Base-by-base conservation (phyloP, 768 basidiomycete genomes). In the Phlebiopsis flavidoalba region DNA sequence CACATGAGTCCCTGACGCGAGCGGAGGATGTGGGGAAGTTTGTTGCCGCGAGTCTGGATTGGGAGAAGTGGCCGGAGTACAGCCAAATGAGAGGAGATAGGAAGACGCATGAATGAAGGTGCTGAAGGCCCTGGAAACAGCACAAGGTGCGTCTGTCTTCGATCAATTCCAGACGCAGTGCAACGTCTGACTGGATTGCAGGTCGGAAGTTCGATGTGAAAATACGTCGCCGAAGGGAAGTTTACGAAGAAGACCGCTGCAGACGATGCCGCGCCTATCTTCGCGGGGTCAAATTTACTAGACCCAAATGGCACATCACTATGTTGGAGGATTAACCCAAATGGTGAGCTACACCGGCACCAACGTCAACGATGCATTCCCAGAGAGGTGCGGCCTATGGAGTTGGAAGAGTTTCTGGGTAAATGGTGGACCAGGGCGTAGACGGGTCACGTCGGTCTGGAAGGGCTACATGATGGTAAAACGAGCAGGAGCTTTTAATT, bases 41-140 rank as follows among this genome's bases (percentile, higher is more conserved):
- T 36, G 58, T 59, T 10, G 58, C 48, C 8, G 59, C 59, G 52
- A 60, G 59, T 31, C 43, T 60, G 17, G 59, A 54, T 12, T 17
- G 53, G 36, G 31, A 17, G 22, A 24, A 33, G 5, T 60, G 59
- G 59, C 59, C 53, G 8, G 53, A 53, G 35, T 26, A 45, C 6
- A 60, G 59, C 51, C 26, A 40, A 26, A 60, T 53, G 59, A 10
- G 19, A 2, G 59, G 53, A 5, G 59, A 60, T 12, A 17, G 50
- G n/a, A 8, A 37, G 17, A 35, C 35, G 50, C 33, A n/a, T 53
- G 21, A 60, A 54, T 40, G 52, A 60, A n/a, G 22, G 21, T 60
- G 3, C n/a, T 60, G 7, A 8, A 31, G 33, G 21, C 53, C 8
- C 26, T 43, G 36, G 59, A 60, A 40, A 15, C 15, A 5, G 40